Base-by-base conservation (phyloP, 306 rosid species). In the Cucurbita pepo region DNA sequence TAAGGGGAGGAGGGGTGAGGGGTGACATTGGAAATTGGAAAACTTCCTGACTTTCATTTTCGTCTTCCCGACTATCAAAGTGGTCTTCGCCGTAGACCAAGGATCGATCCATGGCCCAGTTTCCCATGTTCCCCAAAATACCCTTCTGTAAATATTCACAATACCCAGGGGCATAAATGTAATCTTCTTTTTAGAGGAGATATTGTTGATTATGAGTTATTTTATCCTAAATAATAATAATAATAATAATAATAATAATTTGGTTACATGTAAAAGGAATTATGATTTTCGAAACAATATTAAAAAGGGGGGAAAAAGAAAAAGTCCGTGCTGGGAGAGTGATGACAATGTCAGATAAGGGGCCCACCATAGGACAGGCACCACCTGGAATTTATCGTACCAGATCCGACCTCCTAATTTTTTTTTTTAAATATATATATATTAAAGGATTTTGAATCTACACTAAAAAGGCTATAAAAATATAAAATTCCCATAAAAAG, bases 1-100 rank as follows among this genome's bases (percentile, higher is more conserved):
- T 2, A 25, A 30, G 34, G 34, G 3, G 34, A 30, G 34, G 34
- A 30, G 34, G 34, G 34, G 34, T 30, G 57, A 22, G 78, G 72
- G 72, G 55, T 66, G 56, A 21, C 78, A 18, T 77, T 21, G 83
- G 81, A 44, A 80, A 77, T 80, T 72, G 83, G 8, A 65, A 12
- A 54, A 10, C 45, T 69, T 52, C 44, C 73, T 76, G 75, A 57
- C 78, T 73, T 76, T 7, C 76, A 40, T 81, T 73, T 81, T 52
- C 78, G 14, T 56, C 72, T 30, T 59, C 78, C 72, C 75, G 58
- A 48, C 41, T 60, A 11, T 76, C 80, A 64, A 72, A 73, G 70
- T 63, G 66, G 45, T 67, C 71, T 22, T 47, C 73, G 41, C 73
- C 73, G 56, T 47, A 14, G 56, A 21, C 12, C 56, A 67, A 67